Percentiles rank a stretch among this genome's conserved stretches.
phyloP scores from a whole-genome alignment of 2,329 filamentous ascomycete genomes.

The Nannizziopsis arthrosporioides region DNA sequence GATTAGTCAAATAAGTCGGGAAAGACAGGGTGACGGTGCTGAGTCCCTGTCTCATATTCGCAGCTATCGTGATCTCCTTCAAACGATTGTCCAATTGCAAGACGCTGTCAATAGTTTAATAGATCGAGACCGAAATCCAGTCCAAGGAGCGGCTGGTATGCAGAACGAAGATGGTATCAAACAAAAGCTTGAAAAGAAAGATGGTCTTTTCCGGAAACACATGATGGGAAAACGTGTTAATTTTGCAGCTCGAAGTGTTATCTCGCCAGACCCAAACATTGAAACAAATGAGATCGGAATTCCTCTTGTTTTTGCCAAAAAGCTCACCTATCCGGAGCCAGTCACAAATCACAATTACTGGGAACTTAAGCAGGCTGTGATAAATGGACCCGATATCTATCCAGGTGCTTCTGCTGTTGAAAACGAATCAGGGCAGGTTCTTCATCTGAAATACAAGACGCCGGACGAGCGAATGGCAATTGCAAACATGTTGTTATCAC shows the following conservation, averaged over 20 bases:
- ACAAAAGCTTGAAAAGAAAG: slow-evolving; percentile 96
- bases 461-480: slow-evolving; percentile 77
- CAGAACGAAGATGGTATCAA: slow-evolving; percentile 89
- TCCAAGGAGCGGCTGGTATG: slow-evolving; percentile 64
- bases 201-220: slow-evolving; percentile 94
- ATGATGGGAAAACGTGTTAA: slow-evolving; percentile 99
- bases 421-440: slow-evolving; percentile 84
- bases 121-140: slow-evolving; percentile 75
- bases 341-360: slow-evolving; percentile 96
- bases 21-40: slow-evolving; percentile 44
- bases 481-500: slow-evolving; percentile 84
- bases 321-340: slow-evolving; percentile 90
- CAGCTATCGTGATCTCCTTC: slow-evolving; percentile 65
- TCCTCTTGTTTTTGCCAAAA: slow-evolving; percentile 92
- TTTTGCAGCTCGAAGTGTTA: slow-evolving; percentile 92
- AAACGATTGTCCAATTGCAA: slow-evolving; percentile 72
- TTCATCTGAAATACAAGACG: slow-evolving; percentile 77
- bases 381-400: slow-evolving; percentile 89
- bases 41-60: slow-evolving; percentile 41
- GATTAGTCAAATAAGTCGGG: slow-evolving; percentile 62
- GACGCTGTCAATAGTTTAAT: slow-evolving; percentile 87
- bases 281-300: slow-evolving; percentile 99
- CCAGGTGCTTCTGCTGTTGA: slow-evolving; percentile 90
- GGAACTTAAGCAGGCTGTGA: slow-evolving; percentile 88
- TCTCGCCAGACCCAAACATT: slow-evolving; percentile 95